Percentiles rank a stretch among this genome's conserved stretches.
Conservation (phyloP, 164 flowering plant genomes). For the Buxus sempervirens region DNA sequence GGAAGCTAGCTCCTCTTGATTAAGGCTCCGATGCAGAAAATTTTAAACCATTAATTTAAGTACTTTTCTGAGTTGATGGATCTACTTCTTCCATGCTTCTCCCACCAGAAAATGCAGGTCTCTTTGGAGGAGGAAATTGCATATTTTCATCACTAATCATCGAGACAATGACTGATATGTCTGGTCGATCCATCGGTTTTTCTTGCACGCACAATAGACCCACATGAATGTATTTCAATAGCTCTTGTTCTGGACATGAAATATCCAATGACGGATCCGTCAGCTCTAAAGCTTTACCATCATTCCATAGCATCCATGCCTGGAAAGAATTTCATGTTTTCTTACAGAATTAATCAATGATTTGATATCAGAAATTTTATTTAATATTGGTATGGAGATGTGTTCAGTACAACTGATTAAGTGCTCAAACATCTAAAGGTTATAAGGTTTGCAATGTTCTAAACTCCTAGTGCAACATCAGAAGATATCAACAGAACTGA, state of each 20-base stretch:
- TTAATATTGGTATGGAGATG: too few species aligned
- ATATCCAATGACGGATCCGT: conserved; percentile 4
- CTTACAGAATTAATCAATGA: not conserved
- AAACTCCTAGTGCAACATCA: not conserved
- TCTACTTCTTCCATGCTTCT: not conserved
- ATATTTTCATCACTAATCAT: conserved; percentile 7
- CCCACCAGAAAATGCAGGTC: not conserved
- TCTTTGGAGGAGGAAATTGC: not conserved
- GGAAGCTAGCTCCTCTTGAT: not conserved
- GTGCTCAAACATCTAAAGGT: too few species aligned
- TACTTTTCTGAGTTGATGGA: not conserved
- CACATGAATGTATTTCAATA: not conserved
- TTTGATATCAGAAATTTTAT: too few species aligned
- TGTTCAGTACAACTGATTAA: too few species aligned
- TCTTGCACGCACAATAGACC: conserved; percentile 8
- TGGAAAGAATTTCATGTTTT: not conserved
- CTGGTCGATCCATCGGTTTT: conserved; percentile 9
- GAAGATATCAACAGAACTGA: too few species aligned
- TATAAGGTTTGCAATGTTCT: too few species aligned
- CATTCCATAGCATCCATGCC: conserved; percentile 12
- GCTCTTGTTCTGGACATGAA: conserved; percentile 6
- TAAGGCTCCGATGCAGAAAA: not conserved
- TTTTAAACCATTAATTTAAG: not conserved
- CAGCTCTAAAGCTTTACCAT: conserved; percentile 5
- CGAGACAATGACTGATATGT: not conserved